A percentile compares a stretch with the other conserved stretches of the same genome.
Conservation (phyloP, 140 eudicot species). For the Oenanthe javanica region DNA sequence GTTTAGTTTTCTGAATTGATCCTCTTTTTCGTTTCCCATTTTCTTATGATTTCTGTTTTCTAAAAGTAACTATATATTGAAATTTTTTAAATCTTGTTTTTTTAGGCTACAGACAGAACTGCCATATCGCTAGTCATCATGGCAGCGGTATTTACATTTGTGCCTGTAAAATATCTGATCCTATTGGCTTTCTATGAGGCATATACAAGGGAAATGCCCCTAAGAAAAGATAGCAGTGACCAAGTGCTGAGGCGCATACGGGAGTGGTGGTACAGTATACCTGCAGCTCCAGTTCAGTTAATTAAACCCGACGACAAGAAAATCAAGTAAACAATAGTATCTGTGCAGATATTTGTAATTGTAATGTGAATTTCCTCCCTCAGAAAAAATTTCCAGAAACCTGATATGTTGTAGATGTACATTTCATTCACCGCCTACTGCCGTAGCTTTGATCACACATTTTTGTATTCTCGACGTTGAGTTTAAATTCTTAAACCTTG, state of each 20-base stretch:
- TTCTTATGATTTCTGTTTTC: background rate
- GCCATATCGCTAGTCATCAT: constrained; percentile 22
- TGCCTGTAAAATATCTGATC: constrained; percentile 28
- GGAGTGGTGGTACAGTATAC: constrained; percentile 65
- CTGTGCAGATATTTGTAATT: background rate
- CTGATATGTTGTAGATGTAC: background rate
- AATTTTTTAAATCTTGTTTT: background rate
- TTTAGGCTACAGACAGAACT: constrained; percentile 40
- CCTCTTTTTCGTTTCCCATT: background rate
- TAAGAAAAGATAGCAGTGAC: constrained; percentile 36
- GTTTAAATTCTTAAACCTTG: background rate
- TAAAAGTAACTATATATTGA: background rate
- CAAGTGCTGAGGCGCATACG: constrained; percentile 40
- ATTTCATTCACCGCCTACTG: background rate
- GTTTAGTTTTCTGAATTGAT: background rate
- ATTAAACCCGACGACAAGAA: constrained; percentile 42
- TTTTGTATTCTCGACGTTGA: background rate
- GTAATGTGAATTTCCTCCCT: background rate
- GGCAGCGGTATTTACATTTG: constrained; percentile 23
- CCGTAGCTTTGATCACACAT: background rate
- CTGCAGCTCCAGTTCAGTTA: constrained; percentile 64
- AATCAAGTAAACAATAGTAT: constrained; percentile 19
- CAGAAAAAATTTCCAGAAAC: background rate
- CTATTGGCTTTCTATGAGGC: constrained; percentile 27
- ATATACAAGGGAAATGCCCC: constrained; percentile 47